These are phyloP conservation scores for Stephania yunnanensis DNA, from an alignment of 164 flowering plant species.

Conservation along the genomic window DNA sequence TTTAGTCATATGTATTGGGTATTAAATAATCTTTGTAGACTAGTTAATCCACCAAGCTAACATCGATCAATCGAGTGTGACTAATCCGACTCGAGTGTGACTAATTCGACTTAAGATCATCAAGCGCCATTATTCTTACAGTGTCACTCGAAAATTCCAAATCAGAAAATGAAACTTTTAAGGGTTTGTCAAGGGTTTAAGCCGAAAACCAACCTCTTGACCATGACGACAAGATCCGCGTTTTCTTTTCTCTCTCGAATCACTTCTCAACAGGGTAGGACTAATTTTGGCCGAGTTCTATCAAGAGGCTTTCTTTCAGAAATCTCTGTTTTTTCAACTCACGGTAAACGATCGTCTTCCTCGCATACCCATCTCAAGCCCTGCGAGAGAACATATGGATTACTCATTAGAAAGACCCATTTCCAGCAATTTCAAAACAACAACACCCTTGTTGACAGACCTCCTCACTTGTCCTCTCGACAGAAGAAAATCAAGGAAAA, in stretches of 20 bases:
- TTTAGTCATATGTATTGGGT: too few relatives aligned
- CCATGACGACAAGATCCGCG: constrained; percentile 49
- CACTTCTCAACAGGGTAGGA: constrained; percentile 7
- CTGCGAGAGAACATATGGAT: constrained; percentile 30
- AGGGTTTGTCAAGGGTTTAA: constrained; percentile 10
- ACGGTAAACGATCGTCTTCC: constrained; percentile 3
- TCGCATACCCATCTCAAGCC: constrained; percentile 24
- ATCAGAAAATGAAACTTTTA: too few relatives aligned
- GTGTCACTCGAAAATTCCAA: too few relatives aligned
- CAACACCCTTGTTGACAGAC: constrained; percentile 42
- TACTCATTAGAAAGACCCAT: constrained; percentile 19
- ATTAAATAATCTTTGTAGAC: too few relatives aligned
- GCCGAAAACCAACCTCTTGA: background rate
- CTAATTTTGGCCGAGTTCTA: constrained; percentile 2
- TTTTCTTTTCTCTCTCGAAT: constrained; percentile 27
- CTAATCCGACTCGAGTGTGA: too few relatives aligned
- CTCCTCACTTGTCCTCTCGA: constrained; percentile 44
- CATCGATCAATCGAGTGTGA: too few relatives aligned
- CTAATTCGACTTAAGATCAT: too few relatives aligned
- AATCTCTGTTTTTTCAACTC: constrained; percentile 8
- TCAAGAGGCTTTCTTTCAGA: constrained; percentile 20
- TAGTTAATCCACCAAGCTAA: too few relatives aligned
- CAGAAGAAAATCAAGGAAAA: constrained; percentile 50
- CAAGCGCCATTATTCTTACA: too few relatives aligned
- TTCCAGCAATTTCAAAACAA: constrained; percentile 23